A percentile compares a stretch with the other conserved stretches of the same genome.
Conservation (phyloP, 257 asterid species). For the Nicotiana tabacum region DNA sequence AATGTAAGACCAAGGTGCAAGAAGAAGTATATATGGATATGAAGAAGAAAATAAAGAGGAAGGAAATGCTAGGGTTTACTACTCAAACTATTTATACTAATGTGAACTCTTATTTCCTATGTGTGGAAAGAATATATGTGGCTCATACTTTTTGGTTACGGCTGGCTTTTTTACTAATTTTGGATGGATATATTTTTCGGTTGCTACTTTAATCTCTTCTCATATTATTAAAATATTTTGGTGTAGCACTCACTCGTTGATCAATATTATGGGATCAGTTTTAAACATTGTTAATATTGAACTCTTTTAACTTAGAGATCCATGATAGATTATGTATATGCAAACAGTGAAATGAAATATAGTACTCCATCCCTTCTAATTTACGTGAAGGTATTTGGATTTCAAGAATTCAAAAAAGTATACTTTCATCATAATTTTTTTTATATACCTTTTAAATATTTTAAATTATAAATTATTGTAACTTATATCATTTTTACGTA, state of each 20-base stretch:
- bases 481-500: too few relatives aligned
- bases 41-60: not conserved
- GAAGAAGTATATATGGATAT: not conserved
- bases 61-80: not conserved
- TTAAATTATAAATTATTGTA: too few relatives aligned
- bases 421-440: too few relatives aligned
- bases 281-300: not conserved
- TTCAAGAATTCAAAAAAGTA: too few relatives aligned
- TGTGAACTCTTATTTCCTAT: not conserved
- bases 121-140: constrained; percentile 9
- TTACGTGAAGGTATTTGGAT: too few relatives aligned
- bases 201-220: not conserved
- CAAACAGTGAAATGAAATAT: not conserved
- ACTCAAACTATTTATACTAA: not conserved
- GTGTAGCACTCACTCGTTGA: not conserved
- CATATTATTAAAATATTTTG: not conserved
- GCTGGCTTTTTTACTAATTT: not conserved
- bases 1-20: not conserved
- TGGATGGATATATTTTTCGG: not conserved
- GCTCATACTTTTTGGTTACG: not conserved
- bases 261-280: not conserved
- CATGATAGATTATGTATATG: not conserved
- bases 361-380: too few relatives aligned
- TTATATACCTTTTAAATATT: too few relatives aligned
- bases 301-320: not conserved